A percentile compares a stretch with the other conserved stretches of the same genome.
phyloP scores from a whole-genome alignment of 2,329 filamentous ascomycete species.

The Calonectria naviculata region DNA sequence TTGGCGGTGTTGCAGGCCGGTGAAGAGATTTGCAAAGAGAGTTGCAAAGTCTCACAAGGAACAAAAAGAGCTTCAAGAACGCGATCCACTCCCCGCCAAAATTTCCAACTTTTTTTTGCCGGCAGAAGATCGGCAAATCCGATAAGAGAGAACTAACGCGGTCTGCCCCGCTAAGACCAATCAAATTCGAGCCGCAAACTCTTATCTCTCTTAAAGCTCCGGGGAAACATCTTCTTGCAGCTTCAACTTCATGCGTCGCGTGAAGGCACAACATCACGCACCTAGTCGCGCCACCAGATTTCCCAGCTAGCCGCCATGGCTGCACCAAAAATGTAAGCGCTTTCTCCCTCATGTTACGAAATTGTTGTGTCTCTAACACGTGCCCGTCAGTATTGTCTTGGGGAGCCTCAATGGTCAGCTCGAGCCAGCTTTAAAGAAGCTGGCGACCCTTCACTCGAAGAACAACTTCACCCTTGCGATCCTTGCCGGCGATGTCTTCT shows the following conservation, averaged over 20 bases:
- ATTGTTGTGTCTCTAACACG: conserved; percentile 16
- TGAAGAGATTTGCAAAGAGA: conserved; percentile 36
- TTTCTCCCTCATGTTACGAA: neutral
- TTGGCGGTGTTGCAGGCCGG: conserved; percentile 49
- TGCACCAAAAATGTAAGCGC: conserved; percentile 59
- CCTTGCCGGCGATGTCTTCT: conserved; percentile 86
- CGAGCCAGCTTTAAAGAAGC: conserved; percentile 80
- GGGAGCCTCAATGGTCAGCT: conserved; percentile 87
- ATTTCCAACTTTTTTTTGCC: conserved; percentile 46
- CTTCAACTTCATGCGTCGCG: conserved; percentile 9
- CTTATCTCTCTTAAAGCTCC: conserved; percentile 39
- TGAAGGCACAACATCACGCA: conserved; percentile 21
- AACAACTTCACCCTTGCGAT: conserved; percentile 90
- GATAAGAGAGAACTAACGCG: conserved; percentile 45
- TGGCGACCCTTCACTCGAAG: conserved; percentile 84
- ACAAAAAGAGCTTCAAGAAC: conserved; percentile 32
- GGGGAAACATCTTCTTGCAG: conserved; percentile 5
- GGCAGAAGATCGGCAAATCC: conserved; percentile 47
- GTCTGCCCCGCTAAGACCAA: conserved; percentile 41
- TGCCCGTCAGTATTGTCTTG: conserved; percentile 75
- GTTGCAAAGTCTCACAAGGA: conserved; percentile 33
- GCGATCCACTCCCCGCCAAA: conserved; percentile 43
- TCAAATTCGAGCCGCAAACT: conserved; percentile 45
- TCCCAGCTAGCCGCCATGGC: conserved; percentile 50
- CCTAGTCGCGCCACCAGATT: conserved; percentile 22